A percentile compares a stretch with the other conserved stretches of the same genome.
Evolutionary conservation across 2,329 filamentous ascomycete species (phyloP).

Genomic region (Exutisphaerella laricina): DNA sequence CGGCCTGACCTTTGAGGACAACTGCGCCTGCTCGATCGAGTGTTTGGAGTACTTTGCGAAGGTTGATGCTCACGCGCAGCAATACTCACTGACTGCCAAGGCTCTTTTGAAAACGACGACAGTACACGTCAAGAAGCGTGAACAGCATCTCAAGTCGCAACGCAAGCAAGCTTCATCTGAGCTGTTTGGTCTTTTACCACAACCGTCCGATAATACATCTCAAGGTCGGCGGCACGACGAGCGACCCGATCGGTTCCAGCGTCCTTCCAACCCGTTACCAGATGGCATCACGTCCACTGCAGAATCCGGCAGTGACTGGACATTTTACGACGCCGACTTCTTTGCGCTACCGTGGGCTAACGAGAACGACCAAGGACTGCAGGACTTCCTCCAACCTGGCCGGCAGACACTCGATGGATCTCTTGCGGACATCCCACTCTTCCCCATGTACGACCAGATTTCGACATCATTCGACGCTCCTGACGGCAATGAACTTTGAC

Average conservation of each 20-base stretch:
- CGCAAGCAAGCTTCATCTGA: conserved; percentile 27
- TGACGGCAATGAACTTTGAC: no score
- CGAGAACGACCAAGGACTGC: conserved; percentile 25
- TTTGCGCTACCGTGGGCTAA: conserved; percentile 26
- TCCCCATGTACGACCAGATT: conserved; percentile 26
- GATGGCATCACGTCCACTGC: neutral
- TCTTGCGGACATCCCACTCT: conserved; percentile 24
- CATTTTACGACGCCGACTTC: conserved; percentile 24
- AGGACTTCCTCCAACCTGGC: conserved; percentile 27
- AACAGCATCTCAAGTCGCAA: conserved; percentile 18
- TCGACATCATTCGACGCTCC: no score
- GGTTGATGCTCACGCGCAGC: conserved; percentile 27
- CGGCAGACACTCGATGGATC: conserved; percentile 22
- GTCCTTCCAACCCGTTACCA: neutral
- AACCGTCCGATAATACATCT: neutral
- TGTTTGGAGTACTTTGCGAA: conserved; percentile 27
- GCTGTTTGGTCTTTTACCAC: conserved; percentile 24
- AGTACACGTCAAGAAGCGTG: conserved; percentile 20
- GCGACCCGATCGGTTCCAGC: no score
- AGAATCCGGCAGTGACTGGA: conserved; percentile 18
- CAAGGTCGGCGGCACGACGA: no score
- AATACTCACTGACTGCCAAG: conserved; percentile 26
- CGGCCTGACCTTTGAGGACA: conserved; percentile 23
- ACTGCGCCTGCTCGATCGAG: conserved; percentile 18
- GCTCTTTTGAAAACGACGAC: conserved; percentile 24